phyloP scores from a whole-genome alignment of 768 basidiomycete species.

The Zangia roseola region DNA sequence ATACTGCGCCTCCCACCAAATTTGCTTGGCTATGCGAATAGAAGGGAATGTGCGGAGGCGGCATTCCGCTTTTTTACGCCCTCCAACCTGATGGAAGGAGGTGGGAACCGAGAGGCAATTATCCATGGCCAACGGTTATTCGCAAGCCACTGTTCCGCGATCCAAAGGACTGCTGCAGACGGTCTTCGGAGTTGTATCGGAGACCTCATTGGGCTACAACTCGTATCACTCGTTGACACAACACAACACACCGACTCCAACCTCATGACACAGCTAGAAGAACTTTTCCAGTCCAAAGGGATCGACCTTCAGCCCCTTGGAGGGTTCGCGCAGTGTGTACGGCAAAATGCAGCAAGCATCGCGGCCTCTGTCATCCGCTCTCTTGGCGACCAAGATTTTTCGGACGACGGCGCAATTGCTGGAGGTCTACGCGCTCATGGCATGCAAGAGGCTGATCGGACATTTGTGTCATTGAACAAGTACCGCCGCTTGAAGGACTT shows the following conservation, averaged over 20 bases:
- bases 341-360: constrained; percentile 53
- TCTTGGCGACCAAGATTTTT: constrained; percentile 67
- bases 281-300: constrained; percentile 34
- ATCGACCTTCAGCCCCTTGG: constrained; percentile 29
- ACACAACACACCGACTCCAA: constrained; percentile 17
- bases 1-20: constrained; percentile 63
- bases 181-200: constrained; percentile 66
- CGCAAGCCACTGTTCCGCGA: constrained; percentile 57
- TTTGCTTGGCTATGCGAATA: constrained; percentile 73
- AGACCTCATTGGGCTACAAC: constrained; percentile 63
- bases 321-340: constrained; percentile 37
- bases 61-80: constrained; percentile 70
- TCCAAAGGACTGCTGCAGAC: constrained; percentile 46
- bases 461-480: constrained; percentile 51
- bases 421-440: constrained; percentile 39
- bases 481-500: constrained; percentile 51
- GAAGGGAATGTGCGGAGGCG: constrained; percentile 62
- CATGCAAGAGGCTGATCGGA: constrained; percentile 36
- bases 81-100: constrained; percentile 53
- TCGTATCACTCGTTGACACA: constrained; percentile 47
- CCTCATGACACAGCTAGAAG: constrained; percentile 32
- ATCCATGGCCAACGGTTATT: constrained; percentile 48
- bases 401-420: constrained; percentile 48
- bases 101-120: constrained; percentile 25
- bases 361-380: constrained; percentile 58